These are phyloP conservation scores for Grosmannia clavigera DNA, from an alignment of 2,329 filamentous ascomycete genomes.

Conservation along the genomic window DNA sequence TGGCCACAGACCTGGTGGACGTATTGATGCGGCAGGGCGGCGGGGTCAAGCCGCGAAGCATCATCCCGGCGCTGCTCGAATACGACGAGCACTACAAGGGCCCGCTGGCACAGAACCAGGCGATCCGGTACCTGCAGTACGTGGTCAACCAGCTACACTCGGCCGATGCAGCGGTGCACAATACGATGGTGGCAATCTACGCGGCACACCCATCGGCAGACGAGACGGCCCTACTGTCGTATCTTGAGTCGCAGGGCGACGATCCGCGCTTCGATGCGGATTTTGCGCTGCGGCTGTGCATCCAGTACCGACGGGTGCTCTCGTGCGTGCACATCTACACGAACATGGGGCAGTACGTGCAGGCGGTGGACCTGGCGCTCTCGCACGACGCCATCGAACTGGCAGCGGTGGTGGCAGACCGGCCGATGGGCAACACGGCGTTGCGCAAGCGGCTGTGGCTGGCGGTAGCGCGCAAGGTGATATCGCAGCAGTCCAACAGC, in stretches of 20 bases:
- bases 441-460: constrained; percentile 93
- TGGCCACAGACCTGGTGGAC: constrained; percentile 76
- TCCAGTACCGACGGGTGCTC: constrained; percentile 83
- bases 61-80: constrained; percentile 87
- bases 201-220: constrained; percentile 74
- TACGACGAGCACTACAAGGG: constrained; percentile 73
- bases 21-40: constrained; percentile 82
- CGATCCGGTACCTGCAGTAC: constrained; percentile 84
- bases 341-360: constrained; percentile 86
- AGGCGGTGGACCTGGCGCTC: constrained; percentile 84
- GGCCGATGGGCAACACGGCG: constrained; percentile 57
- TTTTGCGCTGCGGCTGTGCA: constrained; percentile 90
- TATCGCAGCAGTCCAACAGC: constrained; percentile 60
- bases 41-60: constrained; percentile 69
- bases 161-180: constrained; percentile 79
- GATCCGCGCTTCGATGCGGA: constrained; percentile 86
- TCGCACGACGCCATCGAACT: constrained; percentile 84
- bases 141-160: constrained; percentile 79
- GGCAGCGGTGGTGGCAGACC: constrained; percentile 77
- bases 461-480: constrained; percentile 87
- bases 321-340: constrained; percentile 97
- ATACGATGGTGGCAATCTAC: constrained; percentile 92
- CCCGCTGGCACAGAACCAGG: constrained; percentile 68
- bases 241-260: constrained; percentile 80
- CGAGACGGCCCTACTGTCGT: constrained; percentile 74